Percentiles rank a stretch among this genome's conserved stretches.
Conservation (phyloP, 2,329 filamentous ascomycete genomes). For the Davidsoniella virescens region DNA sequence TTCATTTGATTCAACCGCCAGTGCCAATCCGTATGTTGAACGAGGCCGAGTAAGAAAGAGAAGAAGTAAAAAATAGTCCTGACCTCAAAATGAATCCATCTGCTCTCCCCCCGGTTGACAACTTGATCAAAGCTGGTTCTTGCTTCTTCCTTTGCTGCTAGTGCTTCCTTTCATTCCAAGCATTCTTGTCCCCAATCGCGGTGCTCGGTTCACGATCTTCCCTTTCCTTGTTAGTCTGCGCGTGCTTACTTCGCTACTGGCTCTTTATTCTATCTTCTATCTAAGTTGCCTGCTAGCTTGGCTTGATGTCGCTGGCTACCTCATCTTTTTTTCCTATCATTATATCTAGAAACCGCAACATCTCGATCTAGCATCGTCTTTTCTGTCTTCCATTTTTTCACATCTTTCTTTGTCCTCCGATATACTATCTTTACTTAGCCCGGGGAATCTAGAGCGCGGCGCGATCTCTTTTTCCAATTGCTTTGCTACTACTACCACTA, state of each 20-base stretch:
- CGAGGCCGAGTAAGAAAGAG: too few relatives aligned
- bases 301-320: not conserved
- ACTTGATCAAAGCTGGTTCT: not conserved
- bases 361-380: not conserved
- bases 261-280: not conserved
- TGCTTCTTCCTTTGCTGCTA: slow-evolving; percentile 8
- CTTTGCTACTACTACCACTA: not conserved
- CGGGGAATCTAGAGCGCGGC: not conserved
- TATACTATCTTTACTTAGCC: not conserved
- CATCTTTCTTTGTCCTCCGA: not conserved
- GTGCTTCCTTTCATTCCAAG: slow-evolving; percentile 7
- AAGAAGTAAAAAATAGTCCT: too few relatives aligned
- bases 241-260: too few relatives aligned
- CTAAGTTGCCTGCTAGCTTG: not conserved
- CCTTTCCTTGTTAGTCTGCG: not conserved
- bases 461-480: not conserved
- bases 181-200: not conserved
- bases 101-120: too few relatives aligned
- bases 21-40: too few relatives aligned
- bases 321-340: too few relatives aligned
- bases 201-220: too few relatives aligned
- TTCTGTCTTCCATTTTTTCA: not conserved
- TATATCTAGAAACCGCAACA: too few relatives aligned
- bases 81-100: too few relatives aligned
- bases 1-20: not conserved